Conservation (phyloP, 805 yeast genomes). For the Schwanniomyces pseudopolymorphus region DNA sequence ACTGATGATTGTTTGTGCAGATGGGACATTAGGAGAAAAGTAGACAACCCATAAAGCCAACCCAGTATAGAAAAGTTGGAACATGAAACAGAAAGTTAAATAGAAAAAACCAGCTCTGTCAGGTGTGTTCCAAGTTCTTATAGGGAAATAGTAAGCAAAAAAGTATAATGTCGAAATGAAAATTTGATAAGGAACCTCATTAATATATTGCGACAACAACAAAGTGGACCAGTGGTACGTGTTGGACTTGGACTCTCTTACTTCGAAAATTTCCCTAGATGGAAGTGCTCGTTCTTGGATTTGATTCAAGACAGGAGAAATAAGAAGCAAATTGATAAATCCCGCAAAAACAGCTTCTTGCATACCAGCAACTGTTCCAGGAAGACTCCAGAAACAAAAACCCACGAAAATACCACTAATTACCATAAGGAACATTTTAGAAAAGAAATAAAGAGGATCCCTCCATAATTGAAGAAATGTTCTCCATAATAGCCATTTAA, state of each 20-base stretch:
- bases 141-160: conserved; percentile 50
- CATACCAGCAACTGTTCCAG: conserved; percentile 46
- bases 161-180: conserved; percentile 25
- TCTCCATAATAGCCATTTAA: conserved; percentile 12
- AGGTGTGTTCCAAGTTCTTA: conserved; percentile 41
- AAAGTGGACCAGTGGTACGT: conserved; percentile 70
- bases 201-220: conserved; percentile 51
- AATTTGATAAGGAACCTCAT: conserved; percentile 59
- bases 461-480: conserved; percentile 31
- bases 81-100: conserved; percentile 23
- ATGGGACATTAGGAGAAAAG: conserved; percentile 61
- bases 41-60: conserved; percentile 44
- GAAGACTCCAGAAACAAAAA: conserved; percentile 15
- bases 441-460: conserved; percentile 37
- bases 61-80: conserved; percentile 31
- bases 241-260: conserved; percentile 66
- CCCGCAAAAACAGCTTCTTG: conserved; percentile 59
- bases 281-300: conserved; percentile 57
- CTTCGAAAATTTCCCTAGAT: conserved; percentile 65
- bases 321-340: conserved; percentile 55
- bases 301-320: conserved; percentile 62
- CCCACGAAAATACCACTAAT: conserved; percentile 43
- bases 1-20: conserved; percentile 61
- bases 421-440: conserved; percentile 35
- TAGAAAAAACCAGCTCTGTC: conserved; percentile 38